phyloP scores from a whole-genome alignment of 2,329 filamentous ascomycete genomes.

The Xylaria sp. region DNA sequence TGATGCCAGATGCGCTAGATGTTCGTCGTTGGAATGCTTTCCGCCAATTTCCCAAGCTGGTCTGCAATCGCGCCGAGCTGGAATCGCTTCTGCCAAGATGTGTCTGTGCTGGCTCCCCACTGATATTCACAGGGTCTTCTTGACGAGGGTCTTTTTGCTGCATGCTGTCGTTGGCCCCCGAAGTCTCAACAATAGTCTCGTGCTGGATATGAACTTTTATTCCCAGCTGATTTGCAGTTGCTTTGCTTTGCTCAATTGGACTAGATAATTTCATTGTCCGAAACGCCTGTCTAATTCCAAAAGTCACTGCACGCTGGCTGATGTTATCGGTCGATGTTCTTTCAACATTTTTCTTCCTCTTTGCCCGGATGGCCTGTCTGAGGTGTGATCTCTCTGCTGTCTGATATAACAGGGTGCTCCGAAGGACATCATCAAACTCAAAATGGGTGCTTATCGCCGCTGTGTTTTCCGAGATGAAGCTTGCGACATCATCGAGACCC shows the following conservation, averaged over 20 bases:
- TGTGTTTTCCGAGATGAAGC: conserved; percentile 25
- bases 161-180: not conserved
- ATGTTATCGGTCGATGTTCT: not conserved
- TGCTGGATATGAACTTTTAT: not conserved
- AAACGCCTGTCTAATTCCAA: conserved; percentile 1
- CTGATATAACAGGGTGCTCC: conserved; percentile 18
- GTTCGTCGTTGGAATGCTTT: not conserved
- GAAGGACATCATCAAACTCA: conserved; percentile 26
- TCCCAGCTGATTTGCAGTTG: not conserved
- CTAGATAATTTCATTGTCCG: not conserved
- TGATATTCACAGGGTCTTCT: not conserved
- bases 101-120: not conserved
- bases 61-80: not conserved
- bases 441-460: conserved; percentile 17
- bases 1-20: not conserved
- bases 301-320: not conserved
- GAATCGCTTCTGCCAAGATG: not conserved
- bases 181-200: not conserved
- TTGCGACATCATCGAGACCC: conserved; percentile 23
- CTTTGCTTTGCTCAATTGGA: not conserved
- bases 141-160: not conserved
- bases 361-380: conserved; percentile 13
- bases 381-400: conserved; percentile 21
- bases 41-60: not conserved
- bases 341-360: not conserved